These are phyloP conservation scores for Aeminium ludgeri DNA, from an alignment of 495 filamentous ascomycete species.

Conservation along the genomic window DNA sequence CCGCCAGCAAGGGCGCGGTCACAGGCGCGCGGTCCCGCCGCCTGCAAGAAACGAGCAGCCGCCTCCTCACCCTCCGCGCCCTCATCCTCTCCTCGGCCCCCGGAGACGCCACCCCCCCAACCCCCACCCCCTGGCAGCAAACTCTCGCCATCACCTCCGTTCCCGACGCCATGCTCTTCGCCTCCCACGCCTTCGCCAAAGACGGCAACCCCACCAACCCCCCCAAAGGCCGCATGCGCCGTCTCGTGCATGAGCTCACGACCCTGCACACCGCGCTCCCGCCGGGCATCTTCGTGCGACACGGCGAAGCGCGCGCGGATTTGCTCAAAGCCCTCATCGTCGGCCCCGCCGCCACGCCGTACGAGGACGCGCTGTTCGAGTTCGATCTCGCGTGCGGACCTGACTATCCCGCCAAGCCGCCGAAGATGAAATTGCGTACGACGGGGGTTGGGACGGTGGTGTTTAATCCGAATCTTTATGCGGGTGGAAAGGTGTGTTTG, in stretches of 20 bases:
- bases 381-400: slow-evolving; percentile 36
- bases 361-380: slow-evolving; percentile 45
- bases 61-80: too few species aligned
- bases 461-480: slow-evolving; percentile 47
- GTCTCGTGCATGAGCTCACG: slow-evolving; percentile 35
- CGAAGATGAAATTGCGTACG: slow-evolving; percentile 33
- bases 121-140: slow-evolving; percentile 21
- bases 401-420: slow-evolving; percentile 34
- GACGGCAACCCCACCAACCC: slow-evolving; percentile 12
- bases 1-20: too few species aligned
- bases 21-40: too few species aligned
- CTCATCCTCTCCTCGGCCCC: too few species aligned
- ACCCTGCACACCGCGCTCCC: slow-evolving; percentile 36
- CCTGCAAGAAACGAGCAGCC: too few species aligned
- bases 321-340: slow-evolving; percentile 42
- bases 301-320: slow-evolving; percentile 36
- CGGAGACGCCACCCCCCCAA: too few species aligned
- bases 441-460: slow-evolving; percentile 29
- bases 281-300: slow-evolving; percentile 41
- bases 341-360: slow-evolving; percentile 40
- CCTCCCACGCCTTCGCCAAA: slow-evolving; percentile 11
- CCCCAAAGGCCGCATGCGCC: slow-evolving; percentile 29
- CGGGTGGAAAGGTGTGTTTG: slow-evolving; percentile 41
- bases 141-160: slow-evolving; percentile 25
- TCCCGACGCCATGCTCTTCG: slow-evolving; percentile 25